These are phyloP conservation scores for Schwanniomyces polymorphus DNA, from an alignment of 805 yeast species.

Conservation along the genomic window DNA sequence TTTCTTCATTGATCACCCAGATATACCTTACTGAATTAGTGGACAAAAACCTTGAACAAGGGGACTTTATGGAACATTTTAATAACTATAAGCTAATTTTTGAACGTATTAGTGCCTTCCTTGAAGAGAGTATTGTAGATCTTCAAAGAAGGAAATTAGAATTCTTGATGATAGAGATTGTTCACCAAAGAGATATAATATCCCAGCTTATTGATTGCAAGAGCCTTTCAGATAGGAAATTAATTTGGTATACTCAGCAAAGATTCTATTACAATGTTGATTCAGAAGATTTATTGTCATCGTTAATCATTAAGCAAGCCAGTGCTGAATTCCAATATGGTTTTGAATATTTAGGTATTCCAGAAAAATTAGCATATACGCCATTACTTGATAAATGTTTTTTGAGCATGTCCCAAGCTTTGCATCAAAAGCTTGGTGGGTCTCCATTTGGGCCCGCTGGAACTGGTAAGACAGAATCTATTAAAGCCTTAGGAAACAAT, in stretches of 20 bases:
- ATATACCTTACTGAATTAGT: conserved; percentile 51
- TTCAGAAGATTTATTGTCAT: conserved; percentile 22
- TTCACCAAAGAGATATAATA: conserved; percentile 55
- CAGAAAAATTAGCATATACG: conserved; percentile 73
- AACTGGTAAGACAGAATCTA: conserved; percentile 92
- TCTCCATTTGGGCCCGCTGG: conserved; percentile 97
- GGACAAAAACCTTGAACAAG: conserved; percentile 25
- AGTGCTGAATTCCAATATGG: conserved; percentile 61
- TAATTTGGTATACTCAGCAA: conserved; percentile 55
- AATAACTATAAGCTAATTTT: conserved; percentile 8
- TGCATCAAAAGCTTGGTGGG: conserved; percentile 77
- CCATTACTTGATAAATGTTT: conserved; percentile 67
- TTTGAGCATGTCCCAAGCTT: conserved; percentile 70
- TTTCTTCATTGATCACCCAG: conserved; percentile 53
- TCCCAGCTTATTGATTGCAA: conserved; percentile 10
- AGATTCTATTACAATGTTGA: conserved; percentile 40
- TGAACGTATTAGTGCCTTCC: conserved; percentile 24
- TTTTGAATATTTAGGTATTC: conserved; percentile 77
- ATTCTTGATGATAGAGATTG: conserved; percentile 62
- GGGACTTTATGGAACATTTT: conserved; percentile 2
- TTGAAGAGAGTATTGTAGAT: conserved; percentile 17
- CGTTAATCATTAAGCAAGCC: conserved; percentile 53
- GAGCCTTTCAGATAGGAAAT: conserved; percentile 12
- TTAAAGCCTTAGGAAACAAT: conserved; percentile 78
- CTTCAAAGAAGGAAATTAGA: conserved; percentile 50